Percentiles rank a stretch among this genome's conserved stretches.
These are phyloP conservation scores for Bipolaris gigantea DNA, from an alignment of 2,329 filamentous ascomycete species.

Conservation along the genomic window DNA sequence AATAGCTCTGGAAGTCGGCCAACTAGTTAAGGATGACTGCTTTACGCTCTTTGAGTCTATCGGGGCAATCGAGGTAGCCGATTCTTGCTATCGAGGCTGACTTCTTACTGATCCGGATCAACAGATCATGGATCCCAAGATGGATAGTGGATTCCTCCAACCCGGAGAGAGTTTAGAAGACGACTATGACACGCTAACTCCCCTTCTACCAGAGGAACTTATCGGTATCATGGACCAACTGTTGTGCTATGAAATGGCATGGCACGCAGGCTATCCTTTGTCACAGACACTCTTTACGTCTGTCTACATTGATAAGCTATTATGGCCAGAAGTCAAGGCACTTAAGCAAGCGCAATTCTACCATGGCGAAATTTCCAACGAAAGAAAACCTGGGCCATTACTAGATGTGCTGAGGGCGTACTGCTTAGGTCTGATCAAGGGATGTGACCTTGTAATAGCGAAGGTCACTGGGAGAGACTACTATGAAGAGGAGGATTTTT, in stretches of 20 bases:
- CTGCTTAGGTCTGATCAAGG: constrained; percentile 81
- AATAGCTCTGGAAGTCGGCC: constrained; percentile 73
- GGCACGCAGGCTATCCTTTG: constrained; percentile 94
- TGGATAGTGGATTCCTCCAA: constrained; percentile 88
- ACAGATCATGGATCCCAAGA: constrained; percentile 98
- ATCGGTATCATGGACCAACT: constrained; percentile 94
- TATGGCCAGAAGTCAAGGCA: constrained; percentile 68
- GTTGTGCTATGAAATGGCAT: constrained; percentile 91
- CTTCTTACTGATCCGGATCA: neutral
- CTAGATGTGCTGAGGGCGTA: constrained; percentile 74
- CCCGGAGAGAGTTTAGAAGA: constrained; percentile 82
- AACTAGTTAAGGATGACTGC: constrained; percentile 88
- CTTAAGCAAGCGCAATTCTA: constrained; percentile 69
- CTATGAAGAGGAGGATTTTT: constrained; percentile 98
- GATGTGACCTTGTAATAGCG: constrained; percentile 76
- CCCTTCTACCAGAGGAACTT: constrained; percentile 74
- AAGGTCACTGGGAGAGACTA: constrained; percentile 81
- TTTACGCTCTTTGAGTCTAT: constrained; percentile 96
- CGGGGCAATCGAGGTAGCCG: constrained; percentile 69
- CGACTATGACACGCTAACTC: constrained; percentile 71
- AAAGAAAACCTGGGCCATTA: constrained; percentile 29
- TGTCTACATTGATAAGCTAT: constrained; percentile 80
- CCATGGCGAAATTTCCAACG: constrained; percentile 26
- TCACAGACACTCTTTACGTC: constrained; percentile 95
- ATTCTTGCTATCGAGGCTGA: neutral